A percentile compares a stretch with the other conserved stretches of the same genome.
These are phyloP conservation scores for Protomyces pachydermus DNA, from an alignment of 1,139 yeast species.

Conservation along the genomic window DNA sequence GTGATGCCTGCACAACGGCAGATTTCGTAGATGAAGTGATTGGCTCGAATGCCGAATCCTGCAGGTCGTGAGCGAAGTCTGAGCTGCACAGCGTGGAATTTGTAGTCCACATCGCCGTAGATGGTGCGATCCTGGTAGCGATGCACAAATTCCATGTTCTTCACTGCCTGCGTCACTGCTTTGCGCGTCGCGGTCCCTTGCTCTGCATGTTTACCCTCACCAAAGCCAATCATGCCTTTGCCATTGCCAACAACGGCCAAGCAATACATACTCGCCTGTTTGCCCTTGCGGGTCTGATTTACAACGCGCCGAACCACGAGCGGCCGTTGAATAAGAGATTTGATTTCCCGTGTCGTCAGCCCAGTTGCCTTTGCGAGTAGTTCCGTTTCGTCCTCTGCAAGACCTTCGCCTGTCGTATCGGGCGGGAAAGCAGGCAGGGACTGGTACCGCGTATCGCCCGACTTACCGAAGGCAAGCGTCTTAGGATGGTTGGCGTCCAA, in stretches of 20 bases:
- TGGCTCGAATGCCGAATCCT: constrained; percentile 78
- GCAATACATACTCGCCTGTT: constrained; percentile 76
- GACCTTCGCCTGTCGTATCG: constrained; percentile 25
- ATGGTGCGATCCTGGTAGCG: constrained; percentile 89
- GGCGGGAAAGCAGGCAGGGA: constrained; percentile 18
- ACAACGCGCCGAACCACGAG: constrained; percentile 57
- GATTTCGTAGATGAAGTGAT: constrained; percentile 83
- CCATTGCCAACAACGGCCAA: constrained; percentile 89
- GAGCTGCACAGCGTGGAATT: constrained; percentile 81
- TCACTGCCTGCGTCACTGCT: constrained; percentile 93
- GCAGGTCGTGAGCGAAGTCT: constrained; percentile 83
- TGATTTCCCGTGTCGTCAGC: constrained; percentile 16
- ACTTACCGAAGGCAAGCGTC: neutral
- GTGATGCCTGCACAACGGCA: constrained; percentile 94
- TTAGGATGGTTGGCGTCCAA: constrained; percentile 8
- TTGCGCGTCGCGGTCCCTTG: constrained; percentile 74
- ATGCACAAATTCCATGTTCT: constrained; percentile 74
- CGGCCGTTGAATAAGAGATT: constrained; percentile 21
- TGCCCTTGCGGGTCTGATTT: constrained; percentile 92
- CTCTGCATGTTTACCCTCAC: constrained; percentile 86
- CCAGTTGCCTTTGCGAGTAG: constrained; percentile 23
- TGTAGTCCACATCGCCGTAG: constrained; percentile 73
- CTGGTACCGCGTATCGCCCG: neutral
- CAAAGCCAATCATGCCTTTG: constrained; percentile 90
- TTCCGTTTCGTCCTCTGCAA: constrained; percentile 21